These are phyloP conservation scores for Mycena kentingensis DNA, from an alignment of 768 basidiomycete genomes.

Conservation along the genomic window DNA sequence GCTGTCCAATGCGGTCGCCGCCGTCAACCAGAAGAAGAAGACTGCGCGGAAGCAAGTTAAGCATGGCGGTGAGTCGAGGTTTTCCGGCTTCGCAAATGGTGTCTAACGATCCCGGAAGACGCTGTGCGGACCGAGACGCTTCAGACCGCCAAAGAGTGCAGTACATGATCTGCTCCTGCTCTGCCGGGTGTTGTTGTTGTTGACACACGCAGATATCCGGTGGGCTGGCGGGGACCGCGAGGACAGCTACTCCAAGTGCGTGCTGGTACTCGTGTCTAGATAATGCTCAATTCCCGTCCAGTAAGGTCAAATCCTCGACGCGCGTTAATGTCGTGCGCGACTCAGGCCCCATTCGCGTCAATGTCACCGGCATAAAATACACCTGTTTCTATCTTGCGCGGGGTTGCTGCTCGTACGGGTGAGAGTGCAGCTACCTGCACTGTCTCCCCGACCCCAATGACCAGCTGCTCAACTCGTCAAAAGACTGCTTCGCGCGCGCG, in stretches of 20 bases:
- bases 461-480: constrained; percentile 83
- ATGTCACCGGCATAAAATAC: constrained; percentile 90
- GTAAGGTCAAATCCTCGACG: constrained; percentile 93
- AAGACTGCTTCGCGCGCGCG: constrained; percentile 96
- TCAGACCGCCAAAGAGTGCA: constrained; percentile 96
- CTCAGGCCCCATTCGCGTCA: constrained; percentile 91
- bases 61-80: no score
- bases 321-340: constrained; percentile 88
- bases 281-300: constrained; percentile 32
- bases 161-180: constrained; percentile 47
- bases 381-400: constrained; percentile 94
- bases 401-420: constrained; percentile 97
- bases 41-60: constrained; percentile 92
- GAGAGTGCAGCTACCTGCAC: constrained; percentile 97
- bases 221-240: constrained; percentile 99
- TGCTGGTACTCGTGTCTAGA: constrained; percentile 15
- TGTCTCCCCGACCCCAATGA: constrained; percentile 72
- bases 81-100: no score
- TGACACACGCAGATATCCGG: constrained; percentile 77
- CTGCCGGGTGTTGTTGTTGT: constrained; percentile 7
- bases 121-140: constrained; percentile 86
- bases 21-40: constrained; percentile 29
- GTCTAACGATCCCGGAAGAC: no score
- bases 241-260: constrained; percentile 93
- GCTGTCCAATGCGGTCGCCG: constrained; percentile 14